Conservation (phyloP, 257 asterid species). For the Lithospermum erythrorhizon region DNA sequence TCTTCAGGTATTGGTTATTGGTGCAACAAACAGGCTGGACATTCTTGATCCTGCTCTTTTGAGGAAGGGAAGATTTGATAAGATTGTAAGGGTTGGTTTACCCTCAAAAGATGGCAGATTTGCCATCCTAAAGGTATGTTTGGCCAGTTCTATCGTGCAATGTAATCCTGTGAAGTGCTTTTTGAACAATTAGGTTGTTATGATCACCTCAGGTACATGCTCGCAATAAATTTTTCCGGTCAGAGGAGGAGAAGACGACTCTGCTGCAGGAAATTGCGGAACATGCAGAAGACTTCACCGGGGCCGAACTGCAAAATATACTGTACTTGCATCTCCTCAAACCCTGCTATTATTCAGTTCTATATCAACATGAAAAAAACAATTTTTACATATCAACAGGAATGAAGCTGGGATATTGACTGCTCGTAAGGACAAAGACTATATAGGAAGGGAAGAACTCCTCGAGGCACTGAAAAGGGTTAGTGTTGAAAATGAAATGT, state of each 20-base stretch:
- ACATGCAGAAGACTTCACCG: slow-evolving; percentile 80
- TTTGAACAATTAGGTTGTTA: not conserved
- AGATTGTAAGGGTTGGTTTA: slow-evolving; percentile 89
- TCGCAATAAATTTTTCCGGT: slow-evolving; percentile 81
- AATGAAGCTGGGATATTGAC: slow-evolving; percentile 98
- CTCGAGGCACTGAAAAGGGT: slow-evolving; percentile 97
- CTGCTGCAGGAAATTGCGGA: slow-evolving; percentile 82
- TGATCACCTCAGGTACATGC: slow-evolving; percentile 72
- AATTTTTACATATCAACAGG: slow-evolving; percentile 43
- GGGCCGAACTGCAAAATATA: slow-evolving; percentile 94
- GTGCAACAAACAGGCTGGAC: slow-evolving; percentile 97
- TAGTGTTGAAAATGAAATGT: slow-evolving; percentile 19
- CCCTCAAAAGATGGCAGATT: slow-evolving; percentile 93
- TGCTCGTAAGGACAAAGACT: slow-evolving; percentile 83
- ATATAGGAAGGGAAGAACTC: slow-evolving; percentile 85
- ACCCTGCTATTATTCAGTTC: slow-evolving; percentile 10
- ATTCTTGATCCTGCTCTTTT: slow-evolving; percentile 97
- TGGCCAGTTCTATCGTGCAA: slow-evolving; percentile 1
- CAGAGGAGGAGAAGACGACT: slow-evolving; percentile 84
- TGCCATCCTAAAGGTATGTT: slow-evolving; percentile 82
- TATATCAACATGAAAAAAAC: slow-evolving; percentile 17
- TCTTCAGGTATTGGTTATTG: slow-evolving; percentile 79
- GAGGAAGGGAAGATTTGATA: slow-evolving; percentile 97
- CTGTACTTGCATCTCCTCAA: slow-evolving; percentile 37
- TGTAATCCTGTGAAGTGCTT: not conserved